Evolutionary conservation across 192 early-diverging fungal genomes (phyloP).

Genomic region (Backusella morwellensis): DNA sequence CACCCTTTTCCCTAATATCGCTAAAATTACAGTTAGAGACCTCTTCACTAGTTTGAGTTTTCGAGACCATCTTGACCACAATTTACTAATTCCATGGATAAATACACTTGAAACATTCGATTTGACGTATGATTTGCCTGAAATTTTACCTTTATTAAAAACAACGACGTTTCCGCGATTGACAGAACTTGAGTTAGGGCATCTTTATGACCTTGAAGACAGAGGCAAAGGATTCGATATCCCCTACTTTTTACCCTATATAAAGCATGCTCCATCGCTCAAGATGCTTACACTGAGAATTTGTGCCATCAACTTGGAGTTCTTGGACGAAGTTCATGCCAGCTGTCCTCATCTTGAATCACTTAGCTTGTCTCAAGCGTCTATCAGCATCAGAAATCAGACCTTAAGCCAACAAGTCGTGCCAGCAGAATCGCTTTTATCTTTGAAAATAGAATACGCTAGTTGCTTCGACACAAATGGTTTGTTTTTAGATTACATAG

Average conservation of each 20-base stretch:
- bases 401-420: neutral
- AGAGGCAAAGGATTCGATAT: neutral
- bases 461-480: neutral
- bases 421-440: neutral
- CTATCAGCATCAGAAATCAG: neutral
- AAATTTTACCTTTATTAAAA: no score
- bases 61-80: no score
- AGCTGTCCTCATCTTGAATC: neutral
- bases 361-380: neutral
- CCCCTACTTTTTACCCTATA: neutral
- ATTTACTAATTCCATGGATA: no score
- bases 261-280: neutral
- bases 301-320: neutral
- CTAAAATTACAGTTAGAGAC: no score
- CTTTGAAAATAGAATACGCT: neutral
- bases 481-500: neutral
- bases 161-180: no score
- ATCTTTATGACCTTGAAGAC: no score
- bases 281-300: neutral
- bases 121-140: no score
- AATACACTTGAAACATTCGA: no score
- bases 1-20: no score
- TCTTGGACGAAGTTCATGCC: neutral
- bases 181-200: no score
- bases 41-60: no score